These are phyloP conservation scores for Tricholoma bakamatsutake DNA, from an alignment of 768 basidiomycete species.

Conservation along the genomic window DNA sequence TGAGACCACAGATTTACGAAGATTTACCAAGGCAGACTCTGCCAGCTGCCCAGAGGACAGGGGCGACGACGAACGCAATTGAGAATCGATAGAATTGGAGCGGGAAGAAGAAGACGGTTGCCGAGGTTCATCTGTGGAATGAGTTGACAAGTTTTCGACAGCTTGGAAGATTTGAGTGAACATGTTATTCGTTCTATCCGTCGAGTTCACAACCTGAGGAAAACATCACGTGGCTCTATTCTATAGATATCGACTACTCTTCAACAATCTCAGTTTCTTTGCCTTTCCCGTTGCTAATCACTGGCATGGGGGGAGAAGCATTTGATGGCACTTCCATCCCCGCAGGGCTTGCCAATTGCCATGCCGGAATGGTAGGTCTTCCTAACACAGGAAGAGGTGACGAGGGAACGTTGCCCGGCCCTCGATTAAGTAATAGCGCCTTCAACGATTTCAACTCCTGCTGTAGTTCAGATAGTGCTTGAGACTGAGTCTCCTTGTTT, in stretches of 20 bases:
- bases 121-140: conserved; percentile 14
- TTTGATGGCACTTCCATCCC: conserved; percentile 2
- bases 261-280: conserved; percentile 42
- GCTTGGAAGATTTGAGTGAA: conserved; percentile 71
- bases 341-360: conserved; percentile 66
- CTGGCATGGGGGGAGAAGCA: conserved; percentile 8
- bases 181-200: conserved; percentile 35
- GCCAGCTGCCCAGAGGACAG: conserved; percentile 50
- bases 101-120: conserved; percentile 21
- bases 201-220: not conserved
- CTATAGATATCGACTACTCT: not conserved
- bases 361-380: conserved; percentile 78
- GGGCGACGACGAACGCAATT: conserved; percentile 24
- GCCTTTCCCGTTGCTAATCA: conserved; percentile 45
- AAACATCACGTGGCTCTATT: not conserved
- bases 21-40: conserved; percentile 51
- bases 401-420: conserved; percentile 43
- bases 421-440: conserved; percentile 74
- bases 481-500: conserved; percentile 79
- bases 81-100: conserved; percentile 31
- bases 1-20: conserved; percentile 56
- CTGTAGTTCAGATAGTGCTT: conserved; percentile 82
- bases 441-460: conserved; percentile 94
- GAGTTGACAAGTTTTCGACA: conserved; percentile 61
- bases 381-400: conserved; percentile 49